Base-by-base conservation (phyloP, 176 grass and related monocot genomes). In the Aegilops longissima region DNA sequence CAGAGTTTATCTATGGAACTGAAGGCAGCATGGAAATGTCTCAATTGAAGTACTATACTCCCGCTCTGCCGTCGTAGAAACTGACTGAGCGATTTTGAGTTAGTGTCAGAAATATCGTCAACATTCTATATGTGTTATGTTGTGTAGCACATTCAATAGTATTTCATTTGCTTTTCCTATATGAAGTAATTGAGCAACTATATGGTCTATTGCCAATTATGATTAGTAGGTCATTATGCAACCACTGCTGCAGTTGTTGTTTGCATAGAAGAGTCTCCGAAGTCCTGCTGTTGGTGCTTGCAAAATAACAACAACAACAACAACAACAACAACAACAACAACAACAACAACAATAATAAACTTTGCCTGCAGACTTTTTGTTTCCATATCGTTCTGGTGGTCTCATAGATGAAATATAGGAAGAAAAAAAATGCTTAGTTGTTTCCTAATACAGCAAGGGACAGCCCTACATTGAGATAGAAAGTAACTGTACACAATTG, bases 101-200 rank as follows among this genome's bases (percentile, higher is more conserved):
- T 56, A 30, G 21, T 69, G 13, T 85, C 8, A 25, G 12, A 17
- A 77, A 52, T 64, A 38, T 56, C 5, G 10, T 75, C 18, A 21
- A 84, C 14, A 66, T 66, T 47, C 9, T 5, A 47, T 66, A 9
- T 65, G 14, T 16, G 17, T 29, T 61, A 21, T 83, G 51, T 12
- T 51, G 27, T 27, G 62, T 31, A 78, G 30, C 42, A 35, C 14
- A 51, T 16, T 17, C 24, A 18, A 1, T 17, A 56, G 52, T 21
- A 51, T 33, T 20, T 61, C 34, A 42, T 61, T 54, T 8, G n/a
- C 7, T 18, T 83, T 33, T 83, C 23, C 62, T 36, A 4, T 54
- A 59, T 49, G 45, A 85, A 77, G 33, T 77, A 51, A 77, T 51
- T 65, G 35, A 67, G 73, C 61, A 78, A 78, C 42, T 68, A 21